Percentiles rank a stretch among this genome's conserved stretches.
Conservation (phyloP, 225 moss, liverwort and hornwort genomes). For the Straminergon stramineum region DNA sequence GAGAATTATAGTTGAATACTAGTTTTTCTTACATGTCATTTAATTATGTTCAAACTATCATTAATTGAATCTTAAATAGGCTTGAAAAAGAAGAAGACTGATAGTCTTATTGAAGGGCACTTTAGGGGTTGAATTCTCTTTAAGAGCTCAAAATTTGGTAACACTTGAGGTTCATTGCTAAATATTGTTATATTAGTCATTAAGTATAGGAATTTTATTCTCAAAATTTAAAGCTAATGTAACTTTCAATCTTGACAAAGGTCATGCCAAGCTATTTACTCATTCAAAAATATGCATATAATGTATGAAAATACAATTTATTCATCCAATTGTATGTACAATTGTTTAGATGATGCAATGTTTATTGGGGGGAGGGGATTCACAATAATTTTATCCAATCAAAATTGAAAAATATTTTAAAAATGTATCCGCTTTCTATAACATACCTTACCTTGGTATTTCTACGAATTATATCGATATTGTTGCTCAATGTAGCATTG, state of each 20-base stretch:
- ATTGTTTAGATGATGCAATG: not conserved
- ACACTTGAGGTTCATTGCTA: not conserved
- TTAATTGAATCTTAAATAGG: no score
- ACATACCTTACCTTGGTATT: rapidly evolving
- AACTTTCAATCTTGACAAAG: not conserved
- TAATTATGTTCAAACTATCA: no score
- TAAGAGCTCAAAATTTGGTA: rapidly evolving
- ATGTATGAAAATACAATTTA: not conserved
- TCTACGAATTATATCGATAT: not conserved
- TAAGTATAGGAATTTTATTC: not conserved
- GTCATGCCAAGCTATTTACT: not conserved
- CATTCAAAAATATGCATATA: not conserved
- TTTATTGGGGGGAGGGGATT: not conserved
- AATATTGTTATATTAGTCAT: not conserved
- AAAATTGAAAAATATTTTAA: not conserved
- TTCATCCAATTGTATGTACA: not conserved
- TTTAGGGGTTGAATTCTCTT: rapidly evolving
- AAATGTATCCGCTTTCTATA: rapidly evolving
- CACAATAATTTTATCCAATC: not conserved
- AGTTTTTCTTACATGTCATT: no score
- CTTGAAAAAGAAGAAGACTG: no score
- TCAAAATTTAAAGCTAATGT: not conserved
- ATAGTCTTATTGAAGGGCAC: no score
- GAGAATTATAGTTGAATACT: not conserved
- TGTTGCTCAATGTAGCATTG: not conserved